These are phyloP conservation scores for Cryphonectria naterciae DNA, from an alignment of 2,329 filamentous ascomycete genomes.

Conservation along the genomic window DNA sequence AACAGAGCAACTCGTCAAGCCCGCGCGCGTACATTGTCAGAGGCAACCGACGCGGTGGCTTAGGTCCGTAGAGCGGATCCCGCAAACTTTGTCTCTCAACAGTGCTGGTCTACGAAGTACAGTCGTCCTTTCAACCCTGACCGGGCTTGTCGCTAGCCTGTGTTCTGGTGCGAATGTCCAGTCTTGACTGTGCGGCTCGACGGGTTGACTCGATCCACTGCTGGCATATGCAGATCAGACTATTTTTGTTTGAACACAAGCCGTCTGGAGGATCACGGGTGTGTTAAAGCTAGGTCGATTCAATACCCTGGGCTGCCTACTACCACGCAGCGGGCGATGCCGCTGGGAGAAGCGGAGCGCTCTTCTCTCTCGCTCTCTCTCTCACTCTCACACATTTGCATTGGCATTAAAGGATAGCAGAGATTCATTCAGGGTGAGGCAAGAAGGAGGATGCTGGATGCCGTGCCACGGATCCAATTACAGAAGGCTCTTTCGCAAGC, in stretches of 20 bases:
- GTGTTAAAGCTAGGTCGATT: neutral
- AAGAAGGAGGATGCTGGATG: neutral
- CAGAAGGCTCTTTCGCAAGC: neutral
- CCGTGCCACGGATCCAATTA: neutral
- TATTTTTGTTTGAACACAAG: neutral
- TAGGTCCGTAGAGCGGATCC: neutral
- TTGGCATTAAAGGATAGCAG: neutral
- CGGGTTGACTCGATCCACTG: neutral
- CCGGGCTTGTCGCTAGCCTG: neutral
- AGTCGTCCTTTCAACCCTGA: neutral
- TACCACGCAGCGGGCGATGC: no score
- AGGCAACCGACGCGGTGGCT: neutral
- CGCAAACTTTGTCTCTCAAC: neutral
- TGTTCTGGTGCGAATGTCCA: neutral
- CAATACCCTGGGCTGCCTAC: neutral
- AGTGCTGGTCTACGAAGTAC: neutral
- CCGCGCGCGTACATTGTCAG: neutral
- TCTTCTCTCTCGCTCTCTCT: neutral
- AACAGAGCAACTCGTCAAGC: neutral
- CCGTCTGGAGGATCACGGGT: neutral
- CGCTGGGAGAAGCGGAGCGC: neutral
- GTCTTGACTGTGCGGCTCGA: neutral
- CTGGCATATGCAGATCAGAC: neutral
- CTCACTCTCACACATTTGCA: neutral
- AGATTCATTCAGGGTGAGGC: neutral